phyloP scores from a whole-genome alignment of 495 filamentous ascomycete genomes.

The Trichocladium antarcticum region DNA sequence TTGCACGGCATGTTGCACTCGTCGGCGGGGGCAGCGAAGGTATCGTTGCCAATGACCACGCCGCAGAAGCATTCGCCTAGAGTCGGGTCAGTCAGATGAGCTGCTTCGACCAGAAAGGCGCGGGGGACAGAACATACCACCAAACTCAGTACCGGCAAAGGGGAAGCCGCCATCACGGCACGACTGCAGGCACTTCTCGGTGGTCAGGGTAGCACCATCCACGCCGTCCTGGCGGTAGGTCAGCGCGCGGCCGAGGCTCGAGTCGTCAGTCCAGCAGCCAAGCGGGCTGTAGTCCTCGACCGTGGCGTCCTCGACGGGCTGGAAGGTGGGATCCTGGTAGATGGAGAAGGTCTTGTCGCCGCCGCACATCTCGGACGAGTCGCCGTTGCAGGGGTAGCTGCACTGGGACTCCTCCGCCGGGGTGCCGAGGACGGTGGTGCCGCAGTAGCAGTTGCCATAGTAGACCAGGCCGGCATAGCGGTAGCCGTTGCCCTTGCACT shows the following conservation, averaged over 20 bases:
- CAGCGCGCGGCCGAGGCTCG: conserved; percentile 37
- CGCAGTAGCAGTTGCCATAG: conserved; percentile 45
- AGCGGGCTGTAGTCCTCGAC: conserved; percentile 38
- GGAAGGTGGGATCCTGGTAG: conserved; percentile 44
- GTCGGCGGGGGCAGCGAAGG: conserved; percentile 25
- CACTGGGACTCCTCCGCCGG: conserved; percentile 29
- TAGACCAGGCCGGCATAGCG: conserved; percentile 47
- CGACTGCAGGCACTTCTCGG: conserved; percentile 35
- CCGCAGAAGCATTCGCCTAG: conserved; percentile 36
- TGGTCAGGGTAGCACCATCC: conserved; percentile 28
- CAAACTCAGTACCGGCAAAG: conserved; percentile 43
- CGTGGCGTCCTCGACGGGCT: conserved; percentile 27
- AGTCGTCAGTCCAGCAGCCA: conserved; percentile 49
- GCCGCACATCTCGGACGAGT: conserved; percentile 38
- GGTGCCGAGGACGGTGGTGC: conserved; percentile 32
- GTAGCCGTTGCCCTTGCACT: conserved; percentile 47
- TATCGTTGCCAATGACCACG: conserved; percentile 40
- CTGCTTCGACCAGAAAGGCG: background rate
- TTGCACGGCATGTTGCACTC: conserved; percentile 40
- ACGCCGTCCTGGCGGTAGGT: conserved; percentile 36
- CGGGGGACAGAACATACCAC: conserved; percentile 27
- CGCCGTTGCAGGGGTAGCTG: conserved; percentile 37
- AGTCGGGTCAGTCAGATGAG: conserved; percentile 4
- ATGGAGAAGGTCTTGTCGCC: conserved; percentile 37
- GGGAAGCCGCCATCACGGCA: conserved; percentile 39